Evolutionary conservation across 2,329 filamentous ascomycete genomes (phyloP).

Genomic region (Calonectria multiphialidica): DNA sequence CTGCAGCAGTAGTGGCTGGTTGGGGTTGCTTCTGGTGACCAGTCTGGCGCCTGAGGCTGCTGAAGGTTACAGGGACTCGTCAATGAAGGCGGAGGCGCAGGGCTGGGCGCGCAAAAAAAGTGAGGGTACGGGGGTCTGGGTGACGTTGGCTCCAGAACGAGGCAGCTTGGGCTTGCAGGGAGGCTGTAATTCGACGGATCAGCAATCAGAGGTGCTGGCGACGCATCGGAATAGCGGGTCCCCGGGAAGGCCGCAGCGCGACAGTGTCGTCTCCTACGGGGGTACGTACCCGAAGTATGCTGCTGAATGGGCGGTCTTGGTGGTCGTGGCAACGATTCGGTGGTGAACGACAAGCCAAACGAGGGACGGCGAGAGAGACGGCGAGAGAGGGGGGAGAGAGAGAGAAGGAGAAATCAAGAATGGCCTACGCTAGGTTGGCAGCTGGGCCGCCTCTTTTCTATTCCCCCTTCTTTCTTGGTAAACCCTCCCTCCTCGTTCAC

Average conservation of each 20-base stretch:
- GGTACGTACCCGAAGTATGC: background rate
- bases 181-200: conserved; percentile 34
- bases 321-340: conserved; percentile 25
- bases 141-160: conserved; percentile 26
- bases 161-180: conserved; percentile 24
- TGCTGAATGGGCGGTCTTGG: conserved; percentile 17
- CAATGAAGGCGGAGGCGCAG: conserved; percentile 22
- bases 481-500: background rate
- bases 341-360: conserved; percentile 16
- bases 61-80: conserved; percentile 9
- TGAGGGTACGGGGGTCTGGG: conserved; percentile 11
- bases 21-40: conserved; percentile 7
- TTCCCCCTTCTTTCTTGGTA: background rate
- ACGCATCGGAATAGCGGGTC: conserved; percentile 38
- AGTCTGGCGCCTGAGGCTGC: conserved; percentile 21
- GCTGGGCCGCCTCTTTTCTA: conserved; percentile 17
- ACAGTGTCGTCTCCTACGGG: background rate
- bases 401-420: background rate
- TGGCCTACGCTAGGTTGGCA: background rate
- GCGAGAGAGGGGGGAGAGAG: background rate
- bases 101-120: conserved; percentile 6
- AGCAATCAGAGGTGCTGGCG: conserved; percentile 15
- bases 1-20: conserved; percentile 12
- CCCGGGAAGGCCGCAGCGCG: conserved; percentile 3
- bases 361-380: conserved; percentile 26